A percentile compares a stretch with the other conserved stretches of the same genome.
Evolutionary conservation across 257 asterid species (phyloP).

Genomic region (Solanum ossicruentum): DNA sequence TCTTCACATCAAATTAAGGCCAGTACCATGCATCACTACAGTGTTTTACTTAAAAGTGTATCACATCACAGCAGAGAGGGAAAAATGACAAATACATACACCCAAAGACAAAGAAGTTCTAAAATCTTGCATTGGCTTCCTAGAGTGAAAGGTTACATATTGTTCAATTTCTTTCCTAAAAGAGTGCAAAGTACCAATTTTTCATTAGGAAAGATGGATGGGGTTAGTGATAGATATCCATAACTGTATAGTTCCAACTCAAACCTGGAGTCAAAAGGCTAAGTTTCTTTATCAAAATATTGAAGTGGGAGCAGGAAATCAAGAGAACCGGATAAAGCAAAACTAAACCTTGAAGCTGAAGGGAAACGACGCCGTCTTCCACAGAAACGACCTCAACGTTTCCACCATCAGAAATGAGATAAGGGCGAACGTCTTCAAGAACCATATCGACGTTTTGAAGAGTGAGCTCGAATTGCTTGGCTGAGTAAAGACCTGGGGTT

Average conservation of each 20-base stretch:
- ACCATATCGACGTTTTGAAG: constrained; percentile 69
- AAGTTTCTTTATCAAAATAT: background rate
- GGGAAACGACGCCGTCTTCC: constrained; percentile 68
- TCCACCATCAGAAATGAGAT: constrained; percentile 88
- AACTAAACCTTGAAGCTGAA: constrained; percentile 63
- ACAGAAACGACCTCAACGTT: constrained; percentile 77
- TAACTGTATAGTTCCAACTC: background rate
- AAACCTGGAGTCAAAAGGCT: background rate
- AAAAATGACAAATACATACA: background rate
- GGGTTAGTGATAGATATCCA: background rate
- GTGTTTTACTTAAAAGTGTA: background rate
- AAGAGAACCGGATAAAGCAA: background rate
- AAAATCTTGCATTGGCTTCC: background rate
- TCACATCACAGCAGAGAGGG: background rate
- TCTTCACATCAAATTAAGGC: background rate
- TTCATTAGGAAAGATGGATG: background rate
- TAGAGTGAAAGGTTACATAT: background rate
- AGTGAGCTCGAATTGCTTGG: constrained; percentile 70
- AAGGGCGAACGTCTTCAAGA: constrained; percentile 80
- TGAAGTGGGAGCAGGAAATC: background rate
- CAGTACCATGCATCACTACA: background rate
- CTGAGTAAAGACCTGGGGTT: constrained; percentile 51
- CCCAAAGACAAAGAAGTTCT: background rate
- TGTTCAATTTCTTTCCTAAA: background rate
- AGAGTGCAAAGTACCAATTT: background rate